These are phyloP conservation scores for Fusarium sublunatum DNA, from an alignment of 2,329 filamentous ascomycete genomes.

Conservation along the genomic window DNA sequence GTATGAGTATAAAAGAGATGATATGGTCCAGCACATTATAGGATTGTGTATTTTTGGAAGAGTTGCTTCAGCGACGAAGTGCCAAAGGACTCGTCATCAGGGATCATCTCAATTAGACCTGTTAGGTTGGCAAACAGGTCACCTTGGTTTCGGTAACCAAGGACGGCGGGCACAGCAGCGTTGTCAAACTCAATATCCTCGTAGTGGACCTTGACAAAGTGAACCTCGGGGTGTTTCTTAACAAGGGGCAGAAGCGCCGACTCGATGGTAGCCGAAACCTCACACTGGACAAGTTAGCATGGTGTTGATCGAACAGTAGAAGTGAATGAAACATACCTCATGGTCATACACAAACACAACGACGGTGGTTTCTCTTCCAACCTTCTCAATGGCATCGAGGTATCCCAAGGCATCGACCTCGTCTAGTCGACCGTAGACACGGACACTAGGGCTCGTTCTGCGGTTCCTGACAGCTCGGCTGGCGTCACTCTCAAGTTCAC, in stretches of 20 bases:
- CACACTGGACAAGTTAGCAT: conserved; percentile 67
- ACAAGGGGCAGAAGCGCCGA: conserved; percentile 81
- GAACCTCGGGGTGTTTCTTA: conserved; percentile 73
- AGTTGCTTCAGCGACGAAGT: conserved; percentile 64
- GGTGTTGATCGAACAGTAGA: background rate
- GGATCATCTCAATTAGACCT: conserved; percentile 87
- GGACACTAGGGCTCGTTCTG: conserved; percentile 79
- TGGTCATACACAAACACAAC: conserved; percentile 95
- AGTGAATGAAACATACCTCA: conserved; percentile 68
- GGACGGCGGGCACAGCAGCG: conserved; percentile 84
- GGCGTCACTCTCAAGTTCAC: conserved; percentile 77
- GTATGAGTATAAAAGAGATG: conserved; percentile 16
- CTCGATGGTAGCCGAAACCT: conserved; percentile 82
- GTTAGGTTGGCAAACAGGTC: conserved; percentile 92
- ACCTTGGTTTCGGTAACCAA: conserved; percentile 87
- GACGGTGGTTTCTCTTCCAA: conserved; percentile 81
- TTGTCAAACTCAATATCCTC: conserved; percentile 95
- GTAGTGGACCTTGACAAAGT: conserved; percentile 92
- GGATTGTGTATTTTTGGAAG: conserved; percentile 63
- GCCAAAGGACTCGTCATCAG: conserved; percentile 71
- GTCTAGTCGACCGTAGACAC: conserved; percentile 82
- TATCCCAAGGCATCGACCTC: conserved; percentile 91
- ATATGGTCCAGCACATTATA: conserved; percentile 52
- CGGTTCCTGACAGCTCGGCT: conserved; percentile 68
- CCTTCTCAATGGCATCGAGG: conserved; percentile 95